These are phyloP conservation scores for Mixia osmundae DNA, from an alignment of 1,284 basidiomycete species.

Conservation along the genomic window DNA sequence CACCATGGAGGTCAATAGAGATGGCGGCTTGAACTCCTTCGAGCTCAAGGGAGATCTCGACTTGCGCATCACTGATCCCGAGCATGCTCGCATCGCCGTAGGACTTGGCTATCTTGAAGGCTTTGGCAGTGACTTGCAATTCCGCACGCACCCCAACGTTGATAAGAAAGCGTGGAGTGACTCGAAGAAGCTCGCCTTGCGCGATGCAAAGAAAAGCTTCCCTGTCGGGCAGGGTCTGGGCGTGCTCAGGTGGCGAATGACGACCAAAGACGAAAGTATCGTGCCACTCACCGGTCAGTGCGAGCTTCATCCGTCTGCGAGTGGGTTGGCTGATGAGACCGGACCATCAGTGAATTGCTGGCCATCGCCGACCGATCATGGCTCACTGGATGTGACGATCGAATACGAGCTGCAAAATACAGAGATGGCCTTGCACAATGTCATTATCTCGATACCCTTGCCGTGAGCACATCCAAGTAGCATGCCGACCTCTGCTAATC, in stretches of 20 bases:
- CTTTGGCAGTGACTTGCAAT: constrained; percentile 54
- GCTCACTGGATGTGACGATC: constrained; percentile 75
- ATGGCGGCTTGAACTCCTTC: constrained; percentile 70
- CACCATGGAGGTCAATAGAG: constrained; percentile 54
- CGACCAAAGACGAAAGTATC: constrained; percentile 70
- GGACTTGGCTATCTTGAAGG: constrained; percentile 38
- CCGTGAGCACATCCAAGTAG: constrained; percentile 34
- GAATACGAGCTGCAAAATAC: constrained; percentile 77
- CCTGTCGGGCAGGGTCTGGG: constrained; percentile 64
- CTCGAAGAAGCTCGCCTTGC: constrained; percentile 48
- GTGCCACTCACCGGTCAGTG: constrained; percentile 68
- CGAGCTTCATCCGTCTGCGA: not conserved
- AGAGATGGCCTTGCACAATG: constrained; percentile 45
- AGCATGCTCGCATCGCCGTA: constrained; percentile 51
- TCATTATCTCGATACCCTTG: constrained; percentile 73
- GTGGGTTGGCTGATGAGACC: not conserved
- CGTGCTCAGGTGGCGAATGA: constrained; percentile 80
- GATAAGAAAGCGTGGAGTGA: constrained; percentile 57
- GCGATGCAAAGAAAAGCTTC: constrained; percentile 60
- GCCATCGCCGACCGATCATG: constrained; percentile 76
- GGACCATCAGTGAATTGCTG: constrained; percentile 58
- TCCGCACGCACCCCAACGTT: constrained; percentile 91
- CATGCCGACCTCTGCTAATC: constrained; percentile 6
- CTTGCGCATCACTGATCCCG: constrained; percentile 53
- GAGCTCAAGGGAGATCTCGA: constrained; percentile 89